Evolutionary conservation across 2,329 filamentous ascomycete genomes (phyloP), one percentile per base, ranked within the genome.

Genomic region (Claviceps sp.): DNA sequence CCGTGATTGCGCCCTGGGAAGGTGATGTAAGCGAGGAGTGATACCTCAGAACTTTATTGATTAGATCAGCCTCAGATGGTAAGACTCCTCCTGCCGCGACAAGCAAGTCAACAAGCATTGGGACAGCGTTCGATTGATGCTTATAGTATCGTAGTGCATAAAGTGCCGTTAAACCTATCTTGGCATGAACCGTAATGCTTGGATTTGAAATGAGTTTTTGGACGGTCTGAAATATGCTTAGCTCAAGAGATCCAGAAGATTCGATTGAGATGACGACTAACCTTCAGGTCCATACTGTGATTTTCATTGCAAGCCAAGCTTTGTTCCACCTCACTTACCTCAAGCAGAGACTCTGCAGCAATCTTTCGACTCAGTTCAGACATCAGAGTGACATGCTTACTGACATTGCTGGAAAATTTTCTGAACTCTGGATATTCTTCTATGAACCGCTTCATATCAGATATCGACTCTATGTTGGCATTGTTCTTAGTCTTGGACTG

Each of bases 381-480:
- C 22, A 98, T 93, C 22, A 98, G 73, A 0, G 93, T 95, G 52
- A 98, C 94, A 64, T 98, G 93, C 65, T 98, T 98, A 71, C 90
- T 97, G 50, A 98, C 93, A 59, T 98, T 98, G 39, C 93, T 90
- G 1, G 93, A 96, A 1, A 98, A 79, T 62, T 96, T 95, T 53
- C 93, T 83, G 67, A 98, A 98, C 65, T 98, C 93, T 2, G 93
- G 93, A 64, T 97, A 98, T 62, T 98, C 93, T 67, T 98, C 93
- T 51, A 98, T 94, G 61, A 98, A 98, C 44, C 90, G 87, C 68
- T 98, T 98, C 94, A 98, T 98, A 65, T 98, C 93, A 51, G 85
- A 78, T 63, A 98, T 97, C 16, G 91, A 96, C 64, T 98, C 93
- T 54, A 98, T 90, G 63, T 95, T 93, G 65, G 89, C 87, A 60